Base-by-base conservation (phyloP, 2,329 filamentous ascomycete species). In the Penicillium hesseltinei region DNA sequence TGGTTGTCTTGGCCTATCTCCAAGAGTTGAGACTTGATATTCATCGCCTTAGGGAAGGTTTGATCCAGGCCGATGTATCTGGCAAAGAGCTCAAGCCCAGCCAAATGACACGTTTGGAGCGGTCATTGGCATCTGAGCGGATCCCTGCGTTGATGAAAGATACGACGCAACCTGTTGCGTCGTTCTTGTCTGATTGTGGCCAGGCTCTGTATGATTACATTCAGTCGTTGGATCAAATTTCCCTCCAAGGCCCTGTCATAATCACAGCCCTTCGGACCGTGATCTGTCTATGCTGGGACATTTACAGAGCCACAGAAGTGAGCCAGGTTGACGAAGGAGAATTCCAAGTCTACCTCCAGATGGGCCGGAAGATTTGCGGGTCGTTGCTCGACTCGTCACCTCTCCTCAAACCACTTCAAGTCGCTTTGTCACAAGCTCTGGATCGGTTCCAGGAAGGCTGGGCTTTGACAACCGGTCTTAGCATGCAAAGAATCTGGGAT, bases 401-500 rank as follows among this genome's bases (percentile, higher is more conserved):
- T 0, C 55, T 58, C 6, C 56, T 75, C 11, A 62, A 64, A n/a
- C 59, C 69, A 9, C 55, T 77, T 43, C 66, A 69, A 40, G 50
- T 52, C 31, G 54, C 60, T 7, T 67, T 71, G 40, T 76, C 62
- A 45, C 64, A 58, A 49, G 63, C 66, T 45, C 73, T 82, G 43
- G 76, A 76, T 39, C 81, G 81, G 49, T 93, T 96, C 68, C 81
- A 84, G 25, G 81, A 84, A 17, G 86, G 85, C 2, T 92, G 92
- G 76, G 85, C 86, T 54, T 77, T 95, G 15, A 86, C 80, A 0
- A 92, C 88, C 2, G 92, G 91, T 0, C 77, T 92, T 13, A 88
- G 85, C 63, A 94, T 95, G 89, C 89, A 94, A 69, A 72, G 78
- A 9, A 80, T 96, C 5, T 96, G 92, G 93, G 83, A 84, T 42